Conservation (phyloP, 768 basidiomycete genomes). For the Stropharia rugosoannulata region DNA sequence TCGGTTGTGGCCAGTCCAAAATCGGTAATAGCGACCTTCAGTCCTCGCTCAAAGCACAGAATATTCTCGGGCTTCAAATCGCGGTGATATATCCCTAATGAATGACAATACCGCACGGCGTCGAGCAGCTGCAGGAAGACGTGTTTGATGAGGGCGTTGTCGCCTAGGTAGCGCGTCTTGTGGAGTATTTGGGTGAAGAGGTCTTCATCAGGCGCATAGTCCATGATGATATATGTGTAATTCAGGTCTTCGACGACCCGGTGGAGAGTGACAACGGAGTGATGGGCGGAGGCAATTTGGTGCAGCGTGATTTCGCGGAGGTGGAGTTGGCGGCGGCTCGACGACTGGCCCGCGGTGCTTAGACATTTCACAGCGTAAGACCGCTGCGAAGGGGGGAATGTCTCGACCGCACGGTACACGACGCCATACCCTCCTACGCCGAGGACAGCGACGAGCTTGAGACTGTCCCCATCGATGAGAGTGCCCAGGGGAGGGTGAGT, state of each 20-base stretch:
- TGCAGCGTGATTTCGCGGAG: conserved; percentile 87
- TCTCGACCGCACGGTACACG: conserved; percentile 86
- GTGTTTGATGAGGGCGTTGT: conserved; percentile 84
- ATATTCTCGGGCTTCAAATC: conserved; percentile 98
- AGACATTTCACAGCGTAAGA: conserved; percentile 94
- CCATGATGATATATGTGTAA: conserved; percentile 86
- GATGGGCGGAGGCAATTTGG: conserved; percentile 70
- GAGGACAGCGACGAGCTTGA: conserved; percentile 84
- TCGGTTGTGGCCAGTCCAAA: conserved; percentile 95
- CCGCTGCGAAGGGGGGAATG: conserved; percentile 41
- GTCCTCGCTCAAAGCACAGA: conserved; percentile 78
- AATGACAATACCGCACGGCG: conserved; percentile 93
- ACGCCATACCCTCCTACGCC: conserved; percentile 95
- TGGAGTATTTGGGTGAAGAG: conserved; percentile 93
- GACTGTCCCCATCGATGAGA: conserved; percentile 76
- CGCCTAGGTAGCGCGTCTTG: conserved; percentile 81
- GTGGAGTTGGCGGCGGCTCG: conserved; percentile 71
- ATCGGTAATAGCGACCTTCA: conserved; percentile 84
- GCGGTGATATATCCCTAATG: conserved; percentile 92
- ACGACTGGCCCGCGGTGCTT: conserved; percentile 44
- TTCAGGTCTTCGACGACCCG: conserved; percentile 82
- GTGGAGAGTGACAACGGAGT: conserved; percentile 85
- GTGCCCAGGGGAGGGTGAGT: conserved; percentile 64
- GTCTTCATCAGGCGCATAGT: conserved; percentile 92
- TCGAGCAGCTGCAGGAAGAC: conserved; percentile 96